Evolutionary conservation across 257 asterid species (phyloP).

Genomic region (Fraxinus americana): DNA sequence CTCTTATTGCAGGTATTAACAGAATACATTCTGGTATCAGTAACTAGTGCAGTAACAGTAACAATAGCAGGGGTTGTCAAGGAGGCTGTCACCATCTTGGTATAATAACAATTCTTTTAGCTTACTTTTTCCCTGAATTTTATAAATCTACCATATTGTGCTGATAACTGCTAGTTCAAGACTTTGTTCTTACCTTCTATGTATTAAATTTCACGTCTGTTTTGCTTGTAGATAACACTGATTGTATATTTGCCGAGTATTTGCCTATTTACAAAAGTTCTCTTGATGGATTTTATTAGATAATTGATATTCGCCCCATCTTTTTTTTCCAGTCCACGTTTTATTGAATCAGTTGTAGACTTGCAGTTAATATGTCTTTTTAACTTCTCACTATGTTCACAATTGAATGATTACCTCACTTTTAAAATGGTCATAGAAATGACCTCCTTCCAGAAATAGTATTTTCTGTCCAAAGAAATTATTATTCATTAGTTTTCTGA

Average conservation of each 20-base stretch:
- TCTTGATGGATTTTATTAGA: background rate
- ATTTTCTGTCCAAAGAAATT: background rate
- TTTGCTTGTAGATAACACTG: background rate
- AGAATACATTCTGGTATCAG: conserved; percentile 85
- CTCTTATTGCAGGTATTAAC: conserved; percentile 81
- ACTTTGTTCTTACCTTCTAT: background rate
- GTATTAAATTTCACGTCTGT: background rate
- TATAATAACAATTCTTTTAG: conserved; percentile 29
- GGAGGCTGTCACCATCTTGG: conserved; percentile 98
- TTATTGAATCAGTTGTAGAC: background rate
- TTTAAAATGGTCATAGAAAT: background rate
- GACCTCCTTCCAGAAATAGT: too few species aligned
- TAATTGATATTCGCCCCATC: background rate
- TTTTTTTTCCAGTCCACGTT: background rate
- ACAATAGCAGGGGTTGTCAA: conserved; percentile 99
- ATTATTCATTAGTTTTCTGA: background rate
- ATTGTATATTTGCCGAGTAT: background rate
- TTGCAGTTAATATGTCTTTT: background rate
- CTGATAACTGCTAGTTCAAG: conserved; percentile 18
- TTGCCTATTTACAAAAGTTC: background rate
- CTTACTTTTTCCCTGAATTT: conserved; percentile 1
- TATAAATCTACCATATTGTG: background rate
- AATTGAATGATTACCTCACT: background rate
- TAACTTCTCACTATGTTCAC: background rate
- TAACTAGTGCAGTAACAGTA: conserved; percentile 97